phyloP scores from a whole-genome alignment of 106 monocot genomes.

The Apostasia shenzhenica region DNA sequence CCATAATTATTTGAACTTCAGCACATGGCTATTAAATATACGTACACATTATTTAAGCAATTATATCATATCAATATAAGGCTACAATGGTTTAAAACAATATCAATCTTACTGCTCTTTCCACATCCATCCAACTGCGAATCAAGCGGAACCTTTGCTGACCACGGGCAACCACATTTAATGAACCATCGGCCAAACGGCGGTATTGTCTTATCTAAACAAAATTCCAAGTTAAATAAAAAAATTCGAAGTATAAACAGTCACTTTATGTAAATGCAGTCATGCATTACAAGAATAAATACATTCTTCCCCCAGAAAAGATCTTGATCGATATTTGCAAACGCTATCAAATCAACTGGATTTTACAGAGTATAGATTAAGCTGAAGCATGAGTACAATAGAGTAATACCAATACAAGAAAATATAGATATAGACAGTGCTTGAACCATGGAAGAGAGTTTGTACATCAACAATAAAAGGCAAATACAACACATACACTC shows the following conservation, averaged over 20 bases:
- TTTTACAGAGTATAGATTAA: too few species aligned
- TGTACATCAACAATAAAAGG: too few species aligned
- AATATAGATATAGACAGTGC: too few species aligned
- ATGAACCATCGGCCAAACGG: constrained; percentile 68
- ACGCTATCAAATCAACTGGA: too few species aligned
- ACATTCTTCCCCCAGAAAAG: too few species aligned
- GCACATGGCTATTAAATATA: constrained; percentile 60
- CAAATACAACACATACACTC: too few species aligned
- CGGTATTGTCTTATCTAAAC: constrained; percentile 74
- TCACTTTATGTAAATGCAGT: too few species aligned
- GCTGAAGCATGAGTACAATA: too few species aligned
- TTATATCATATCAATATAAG: background rate
- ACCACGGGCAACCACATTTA: constrained; percentile 89
- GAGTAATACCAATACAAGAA: too few species aligned
- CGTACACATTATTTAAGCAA: constrained; percentile 1
- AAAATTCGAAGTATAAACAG: background rate
- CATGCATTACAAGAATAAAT: too few species aligned
- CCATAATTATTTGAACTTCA: constrained; percentile 84
- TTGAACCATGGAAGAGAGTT: too few species aligned
- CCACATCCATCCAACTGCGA: constrained; percentile 74
- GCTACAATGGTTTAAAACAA: constrained; percentile 1
- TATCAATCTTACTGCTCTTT: constrained; percentile 60
- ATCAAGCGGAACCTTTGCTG: constrained; percentile 80
- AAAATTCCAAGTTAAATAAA: background rate
- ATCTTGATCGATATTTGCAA: too few species aligned